Conservation (phyloP, 768 basidiomycete genomes). For the Mycena sanguinolenta region DNA sequence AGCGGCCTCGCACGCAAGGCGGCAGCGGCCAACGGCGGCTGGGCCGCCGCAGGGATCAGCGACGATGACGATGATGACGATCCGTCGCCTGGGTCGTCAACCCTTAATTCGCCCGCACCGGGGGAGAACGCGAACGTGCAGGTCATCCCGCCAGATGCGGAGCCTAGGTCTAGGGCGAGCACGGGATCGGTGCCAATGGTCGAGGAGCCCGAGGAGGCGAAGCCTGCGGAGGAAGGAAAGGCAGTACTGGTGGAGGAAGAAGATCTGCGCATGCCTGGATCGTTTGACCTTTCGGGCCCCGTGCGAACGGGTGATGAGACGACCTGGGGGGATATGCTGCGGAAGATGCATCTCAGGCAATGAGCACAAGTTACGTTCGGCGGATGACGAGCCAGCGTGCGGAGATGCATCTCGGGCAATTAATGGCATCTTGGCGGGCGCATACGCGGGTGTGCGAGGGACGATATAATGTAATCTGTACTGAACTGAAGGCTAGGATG, state of each 20-base stretch:
- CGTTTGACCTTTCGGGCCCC: constrained; percentile 53
- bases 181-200: too few species aligned
- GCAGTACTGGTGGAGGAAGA: constrained; percentile 44
- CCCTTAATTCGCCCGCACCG: constrained; percentile 37
- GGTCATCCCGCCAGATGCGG: constrained; percentile 43
- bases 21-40: constrained; percentile 47
- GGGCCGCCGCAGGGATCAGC: constrained; percentile 42
- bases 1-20: constrained; percentile 44
- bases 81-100: neutral
- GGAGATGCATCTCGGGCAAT: constrained; percentile 34
- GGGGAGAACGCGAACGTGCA: constrained; percentile 58
- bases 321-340: constrained; percentile 48
- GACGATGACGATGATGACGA: constrained; percentile 54
- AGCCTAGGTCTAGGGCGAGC: constrained; percentile 46
- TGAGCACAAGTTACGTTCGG: constrained; percentile 35
- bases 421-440: too few species aligned
- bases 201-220: constrained; percentile 28
- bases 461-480: too few species aligned
- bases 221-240: constrained; percentile 38
- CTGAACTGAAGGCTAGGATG: too few species aligned
- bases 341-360: constrained; percentile 36
- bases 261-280: constrained; percentile 64
- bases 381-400: constrained; percentile 14
- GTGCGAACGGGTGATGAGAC: constrained; percentile 7
- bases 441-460: too few species aligned